Evolutionary conservation across 179 eudicot genomes (phyloP).

Genomic region (Beta lomatogona): DNA sequence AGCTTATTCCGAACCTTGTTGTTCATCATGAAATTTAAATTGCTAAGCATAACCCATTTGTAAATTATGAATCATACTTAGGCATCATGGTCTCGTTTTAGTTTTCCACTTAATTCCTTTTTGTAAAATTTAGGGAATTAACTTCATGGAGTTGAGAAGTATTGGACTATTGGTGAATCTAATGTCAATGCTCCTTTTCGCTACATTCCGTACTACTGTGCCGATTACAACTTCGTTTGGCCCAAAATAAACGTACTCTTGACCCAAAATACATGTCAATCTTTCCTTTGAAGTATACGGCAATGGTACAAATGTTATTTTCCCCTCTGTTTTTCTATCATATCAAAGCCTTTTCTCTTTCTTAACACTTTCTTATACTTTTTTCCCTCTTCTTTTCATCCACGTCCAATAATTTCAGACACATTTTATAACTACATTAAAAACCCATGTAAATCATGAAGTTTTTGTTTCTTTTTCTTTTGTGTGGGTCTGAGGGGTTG

Average conservation of each 20-base stretch:
- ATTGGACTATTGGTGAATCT: background rate
- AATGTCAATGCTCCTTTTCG: background rate
- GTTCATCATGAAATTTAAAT: background rate
- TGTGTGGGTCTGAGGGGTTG: background rate
- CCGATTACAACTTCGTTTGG: background rate
- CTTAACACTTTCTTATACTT: too few species aligned
- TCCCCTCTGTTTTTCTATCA: background rate
- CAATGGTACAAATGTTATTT: background rate
- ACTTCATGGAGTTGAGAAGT: background rate
- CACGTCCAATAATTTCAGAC: background rate
- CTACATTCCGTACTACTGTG: background rate
- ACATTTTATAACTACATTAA: background rate
- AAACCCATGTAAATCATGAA: background rate
- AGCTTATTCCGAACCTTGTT: background rate
- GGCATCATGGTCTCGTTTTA: background rate
- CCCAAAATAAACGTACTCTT: background rate
- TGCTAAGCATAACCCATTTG: background rate
- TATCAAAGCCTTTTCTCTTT: background rate
- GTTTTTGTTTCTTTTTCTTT: background rate
- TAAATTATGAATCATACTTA: background rate
- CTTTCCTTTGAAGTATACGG: background rate
- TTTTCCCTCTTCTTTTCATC: background rate
- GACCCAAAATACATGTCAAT: background rate
- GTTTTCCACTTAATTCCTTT: background rate
- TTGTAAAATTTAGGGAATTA: background rate